These are phyloP conservation scores for Pneumocystis murina DNA, from an alignment of 1,139 yeast genomes.

Conservation along the genomic window DNA sequence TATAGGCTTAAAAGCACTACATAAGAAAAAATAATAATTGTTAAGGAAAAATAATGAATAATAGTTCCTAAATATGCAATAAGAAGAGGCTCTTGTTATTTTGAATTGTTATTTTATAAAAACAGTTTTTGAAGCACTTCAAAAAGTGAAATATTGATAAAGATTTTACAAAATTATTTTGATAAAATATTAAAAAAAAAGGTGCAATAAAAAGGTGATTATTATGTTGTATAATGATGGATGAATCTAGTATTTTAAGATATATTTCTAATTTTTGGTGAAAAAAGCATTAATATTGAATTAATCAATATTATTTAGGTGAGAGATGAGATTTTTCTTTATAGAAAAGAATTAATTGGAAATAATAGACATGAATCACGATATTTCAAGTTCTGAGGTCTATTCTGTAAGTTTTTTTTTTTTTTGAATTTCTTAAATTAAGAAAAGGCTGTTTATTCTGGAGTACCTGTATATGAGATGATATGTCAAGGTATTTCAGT, in stretches of 20 bases:
- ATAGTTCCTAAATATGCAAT: no score
- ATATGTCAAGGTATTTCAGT: constrained; percentile 59
- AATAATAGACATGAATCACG: background rate
- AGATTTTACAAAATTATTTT: background rate
- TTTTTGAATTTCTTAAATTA: background rate
- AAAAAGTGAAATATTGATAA: background rate
- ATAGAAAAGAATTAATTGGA: background rate
- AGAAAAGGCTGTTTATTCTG: constrained; percentile 40
- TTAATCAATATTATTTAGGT: background rate
- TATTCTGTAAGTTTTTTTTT: background rate
- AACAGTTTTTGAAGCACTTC: background rate
- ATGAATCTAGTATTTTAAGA: background rate
- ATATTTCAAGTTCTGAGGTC: background rate
- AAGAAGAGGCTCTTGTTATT: no score
- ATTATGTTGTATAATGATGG: background rate
- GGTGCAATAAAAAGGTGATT: background rate
- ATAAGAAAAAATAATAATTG: no score
- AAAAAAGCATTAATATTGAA: background rate
- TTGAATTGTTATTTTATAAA: background rate
- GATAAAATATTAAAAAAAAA: background rate
- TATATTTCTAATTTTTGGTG: background rate
- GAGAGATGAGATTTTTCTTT: background rate
- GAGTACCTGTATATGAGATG: constrained; percentile 54
- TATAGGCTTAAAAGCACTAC: no score
- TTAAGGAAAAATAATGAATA: no score